A percentile compares a stretch with the other conserved stretches of the same genome.
Conservation (phyloP, 768 basidiomycete genomes). For the Hirschioporus abietinus region DNA sequence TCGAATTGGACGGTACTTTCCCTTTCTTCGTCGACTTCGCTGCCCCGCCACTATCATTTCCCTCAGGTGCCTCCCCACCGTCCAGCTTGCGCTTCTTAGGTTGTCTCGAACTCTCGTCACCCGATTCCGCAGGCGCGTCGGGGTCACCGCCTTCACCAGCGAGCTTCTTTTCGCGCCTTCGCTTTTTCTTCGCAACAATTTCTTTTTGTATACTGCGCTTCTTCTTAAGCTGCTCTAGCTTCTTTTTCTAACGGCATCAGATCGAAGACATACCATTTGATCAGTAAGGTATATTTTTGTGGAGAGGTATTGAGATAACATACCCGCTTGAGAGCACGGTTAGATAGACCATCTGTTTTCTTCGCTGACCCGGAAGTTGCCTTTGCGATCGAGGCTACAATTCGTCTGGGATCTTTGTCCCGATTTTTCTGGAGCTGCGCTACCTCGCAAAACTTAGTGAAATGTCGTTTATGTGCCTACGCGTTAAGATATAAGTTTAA, state of each 20-base stretch:
- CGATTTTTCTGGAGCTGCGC: conserved; percentile 33
- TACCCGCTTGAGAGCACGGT: conserved; percentile 61
- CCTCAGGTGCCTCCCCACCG: conserved; percentile 6
- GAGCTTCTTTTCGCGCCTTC: conserved; percentile 5
- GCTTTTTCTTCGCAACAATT: conserved; percentile 34
- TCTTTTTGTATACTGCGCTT: conserved; percentile 47
- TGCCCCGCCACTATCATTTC: neutral
- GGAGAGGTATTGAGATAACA: conserved; percentile 12
- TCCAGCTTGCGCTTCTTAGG: conserved; percentile 15
- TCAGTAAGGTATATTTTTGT: neutral
- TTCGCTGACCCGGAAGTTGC: conserved; percentile 6
- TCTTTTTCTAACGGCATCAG: conserved; percentile 36
- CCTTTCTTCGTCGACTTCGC: conserved; percentile 7
- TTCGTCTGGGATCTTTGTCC: conserved; percentile 42
- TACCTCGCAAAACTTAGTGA: conserved; percentile 42
- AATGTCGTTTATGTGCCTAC: conserved; percentile 62
- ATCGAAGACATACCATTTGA: neutral
- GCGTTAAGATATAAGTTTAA: conserved; percentile 12
- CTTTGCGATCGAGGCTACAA: conserved; percentile 23
- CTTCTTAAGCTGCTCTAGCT: conserved; percentile 36
- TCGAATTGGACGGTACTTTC: neutral
- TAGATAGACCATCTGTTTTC: conserved; percentile 33
- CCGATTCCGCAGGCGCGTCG: neutral
- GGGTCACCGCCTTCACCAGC: neutral
- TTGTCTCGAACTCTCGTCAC: neutral